Conservation (phyloP, 257 asterid genomes). For the Nyctanthes arbortristis region DNA sequence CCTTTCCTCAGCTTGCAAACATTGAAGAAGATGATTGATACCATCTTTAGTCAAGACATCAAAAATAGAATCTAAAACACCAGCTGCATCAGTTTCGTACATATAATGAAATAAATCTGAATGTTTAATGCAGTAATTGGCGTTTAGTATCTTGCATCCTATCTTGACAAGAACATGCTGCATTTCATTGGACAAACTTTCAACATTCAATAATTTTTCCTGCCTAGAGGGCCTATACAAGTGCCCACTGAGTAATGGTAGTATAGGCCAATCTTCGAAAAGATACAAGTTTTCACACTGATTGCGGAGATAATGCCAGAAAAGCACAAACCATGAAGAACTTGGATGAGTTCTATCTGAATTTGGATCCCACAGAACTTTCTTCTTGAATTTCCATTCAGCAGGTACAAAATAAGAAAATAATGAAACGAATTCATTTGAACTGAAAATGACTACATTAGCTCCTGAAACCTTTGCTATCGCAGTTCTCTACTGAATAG, state of each 20-base stretch:
- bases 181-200: slow-evolving; percentile 65
- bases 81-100: slow-evolving; percentile 67
- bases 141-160: slow-evolving; percentile 78
- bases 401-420: slow-evolving; percentile 67
- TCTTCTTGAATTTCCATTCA: slow-evolving; percentile 69
- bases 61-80: slow-evolving; percentile 75
- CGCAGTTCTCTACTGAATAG: slow-evolving; percentile 57
- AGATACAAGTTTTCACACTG: slow-evolving; percentile 63
- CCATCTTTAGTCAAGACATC: slow-evolving; percentile 66
- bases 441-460: slow-evolving; percentile 60
- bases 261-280: slow-evolving; percentile 93
- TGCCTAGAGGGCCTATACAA: slow-evolving; percentile 66
- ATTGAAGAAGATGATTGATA: slow-evolving; percentile 58
- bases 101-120: slow-evolving; percentile 69
- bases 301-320: slow-evolving; percentile 76
- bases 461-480: slow-evolving; percentile 81
- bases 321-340: slow-evolving; percentile 70
- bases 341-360: slow-evolving; percentile 64
- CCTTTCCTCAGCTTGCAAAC: slow-evolving; percentile 73
- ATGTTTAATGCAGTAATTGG: slow-evolving; percentile 57
- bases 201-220: slow-evolving; percentile 58
- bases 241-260: slow-evolving; percentile 78
- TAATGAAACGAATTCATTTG: slow-evolving; percentile 55
- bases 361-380: slow-evolving; percentile 73
- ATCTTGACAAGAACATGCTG: slow-evolving; percentile 65